Evolutionary conservation across 305 asterid genomes (phyloP).

Genomic region (Rubia balearica): DNA sequence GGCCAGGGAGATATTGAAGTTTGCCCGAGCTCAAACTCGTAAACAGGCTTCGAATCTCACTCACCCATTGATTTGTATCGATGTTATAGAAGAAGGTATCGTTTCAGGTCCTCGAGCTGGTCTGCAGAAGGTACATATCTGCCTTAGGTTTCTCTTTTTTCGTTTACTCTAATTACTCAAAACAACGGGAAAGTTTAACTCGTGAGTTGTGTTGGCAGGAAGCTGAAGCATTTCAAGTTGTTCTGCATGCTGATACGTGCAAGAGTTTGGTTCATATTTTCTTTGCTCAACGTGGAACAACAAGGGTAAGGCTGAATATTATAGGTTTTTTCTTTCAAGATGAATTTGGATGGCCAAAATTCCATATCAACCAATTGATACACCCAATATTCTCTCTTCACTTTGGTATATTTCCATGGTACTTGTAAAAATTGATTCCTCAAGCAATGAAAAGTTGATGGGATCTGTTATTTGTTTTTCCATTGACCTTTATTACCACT

Average conservation of each 20-base stretch:
- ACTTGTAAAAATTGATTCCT: neutral
- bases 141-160: slow-evolving; percentile 17
- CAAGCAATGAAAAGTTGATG: neutral
- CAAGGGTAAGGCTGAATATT: slow-evolving; percentile 46
- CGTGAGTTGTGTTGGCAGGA: slow-evolving; percentile 44
- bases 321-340: neutral
- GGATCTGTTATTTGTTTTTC: neutral
- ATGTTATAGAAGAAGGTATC: slow-evolving; percentile 90
- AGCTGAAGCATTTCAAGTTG: slow-evolving; percentile 73
- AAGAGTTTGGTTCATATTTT: slow-evolving; percentile 90
- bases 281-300: slow-evolving; percentile 95
- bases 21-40: slow-evolving; percentile 87
- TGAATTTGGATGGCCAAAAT: neutral
- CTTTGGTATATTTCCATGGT: neutral
- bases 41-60: slow-evolving; percentile 85
- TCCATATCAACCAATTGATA: neutral
- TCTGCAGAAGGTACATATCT: slow-evolving; percentile 67
- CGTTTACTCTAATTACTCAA: slow-evolving; percentile 3
- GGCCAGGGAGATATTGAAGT: slow-evolving; percentile 85
- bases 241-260: slow-evolving; percentile 78
- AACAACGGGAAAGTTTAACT: slow-evolving; percentile 10
- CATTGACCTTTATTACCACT: slow-evolving; percentile 7
- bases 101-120: slow-evolving; percentile 90
- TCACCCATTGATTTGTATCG: slow-evolving; percentile 86
- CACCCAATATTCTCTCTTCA: neutral